A percentile compares a stretch with the other conserved stretches of the same genome.
Evolutionary conservation across 2,329 filamentous ascomycete species (phyloP).

Genomic region (Rhytidhysteron rufulum): DNA sequence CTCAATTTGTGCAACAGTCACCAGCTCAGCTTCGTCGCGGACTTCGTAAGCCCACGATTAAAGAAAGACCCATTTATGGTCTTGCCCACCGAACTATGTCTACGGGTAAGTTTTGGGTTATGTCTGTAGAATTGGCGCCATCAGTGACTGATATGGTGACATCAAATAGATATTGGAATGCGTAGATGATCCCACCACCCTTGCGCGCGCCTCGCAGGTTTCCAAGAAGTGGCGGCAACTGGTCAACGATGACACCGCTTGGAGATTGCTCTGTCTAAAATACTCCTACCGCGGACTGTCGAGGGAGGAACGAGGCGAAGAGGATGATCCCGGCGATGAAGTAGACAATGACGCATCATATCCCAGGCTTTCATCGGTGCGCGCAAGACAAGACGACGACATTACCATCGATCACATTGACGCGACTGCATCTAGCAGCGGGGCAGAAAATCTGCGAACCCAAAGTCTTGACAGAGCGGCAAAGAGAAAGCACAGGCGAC

Average conservation of each 20-base stretch:
- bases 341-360: constrained; percentile 18
- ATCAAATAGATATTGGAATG: constrained; percentile 91
- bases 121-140: constrained; percentile 1
- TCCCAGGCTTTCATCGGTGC: constrained; percentile 22
- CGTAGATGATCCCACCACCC: constrained; percentile 91
- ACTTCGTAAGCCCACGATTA: constrained; percentile 87
- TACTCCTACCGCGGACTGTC: constrained; percentile 72
- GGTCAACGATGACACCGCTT: constrained; percentile 93
- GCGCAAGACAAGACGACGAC: constrained; percentile 24
- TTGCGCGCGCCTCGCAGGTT: constrained; percentile 93
- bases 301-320: constrained; percentile 38
- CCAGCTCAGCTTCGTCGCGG: constrained; percentile 91
- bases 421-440: constrained; percentile 38
- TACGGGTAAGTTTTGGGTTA: constrained; percentile 60
- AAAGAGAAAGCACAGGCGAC: constrained; percentile 36
- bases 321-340: constrained; percentile 23
- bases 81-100: constrained; percentile 86
- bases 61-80: constrained; percentile 96
- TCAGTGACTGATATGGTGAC: no score
- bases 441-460: constrained; percentile 45
- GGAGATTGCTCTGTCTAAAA: constrained; percentile 96
- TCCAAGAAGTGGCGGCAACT: constrained; percentile 91
- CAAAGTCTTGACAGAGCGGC: constrained; percentile 55
- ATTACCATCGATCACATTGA: constrained; percentile 25
- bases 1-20: constrained; percentile 93